phyloP scores from a whole-genome alignment of 2,329 filamentous ascomycete species.

The Aspergillus amoenus region DNA sequence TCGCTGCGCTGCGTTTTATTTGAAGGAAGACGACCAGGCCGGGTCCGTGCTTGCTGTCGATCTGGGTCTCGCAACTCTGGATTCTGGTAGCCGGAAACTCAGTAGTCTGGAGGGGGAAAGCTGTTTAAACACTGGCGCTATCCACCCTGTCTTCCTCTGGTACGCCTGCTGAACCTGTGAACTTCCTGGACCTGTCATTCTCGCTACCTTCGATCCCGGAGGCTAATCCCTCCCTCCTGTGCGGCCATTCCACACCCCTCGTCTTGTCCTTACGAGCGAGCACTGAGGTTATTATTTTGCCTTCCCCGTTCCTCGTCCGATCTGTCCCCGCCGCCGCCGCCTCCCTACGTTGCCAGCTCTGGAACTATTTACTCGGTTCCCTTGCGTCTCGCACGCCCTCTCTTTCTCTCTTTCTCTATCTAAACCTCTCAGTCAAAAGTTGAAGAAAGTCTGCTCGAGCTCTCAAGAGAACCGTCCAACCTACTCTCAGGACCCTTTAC shows the following conservation, averaged over 20 bases:
- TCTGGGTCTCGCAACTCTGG: conserved; percentile 21
- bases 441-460: not conserved
- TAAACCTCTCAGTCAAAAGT: conserved; percentile 1
- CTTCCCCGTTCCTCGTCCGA: conserved; percentile 16
- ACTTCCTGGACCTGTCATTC: conserved; percentile 23
- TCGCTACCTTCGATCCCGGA: conserved; percentile 6
- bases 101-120: conserved; percentile 13
- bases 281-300: conserved; percentile 15
- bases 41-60: conserved; percentile 27
- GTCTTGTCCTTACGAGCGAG: conserved; percentile 10
- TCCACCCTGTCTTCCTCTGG: conserved; percentile 22
- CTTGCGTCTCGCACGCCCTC: conserved; percentile 1
- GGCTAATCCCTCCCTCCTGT: not conserved
- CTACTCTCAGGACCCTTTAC: not conserved
- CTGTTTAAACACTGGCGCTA: conserved; percentile 22
- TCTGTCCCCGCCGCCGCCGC: conserved; percentile 6
- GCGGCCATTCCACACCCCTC: not conserved
- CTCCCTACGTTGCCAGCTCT: not conserved
- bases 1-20: not conserved
- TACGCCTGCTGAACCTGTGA: conserved; percentile 16
- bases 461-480: not conserved
- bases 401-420: conserved; percentile 5
- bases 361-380: conserved; percentile 3
- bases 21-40: conserved; percentile 5
- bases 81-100: conserved; percentile 29